Evolutionary conservation across 257 asterid species (phyloP), one percentile per base, ranked within the genome.

Genomic region (Knoxia roxburghii): DNA sequence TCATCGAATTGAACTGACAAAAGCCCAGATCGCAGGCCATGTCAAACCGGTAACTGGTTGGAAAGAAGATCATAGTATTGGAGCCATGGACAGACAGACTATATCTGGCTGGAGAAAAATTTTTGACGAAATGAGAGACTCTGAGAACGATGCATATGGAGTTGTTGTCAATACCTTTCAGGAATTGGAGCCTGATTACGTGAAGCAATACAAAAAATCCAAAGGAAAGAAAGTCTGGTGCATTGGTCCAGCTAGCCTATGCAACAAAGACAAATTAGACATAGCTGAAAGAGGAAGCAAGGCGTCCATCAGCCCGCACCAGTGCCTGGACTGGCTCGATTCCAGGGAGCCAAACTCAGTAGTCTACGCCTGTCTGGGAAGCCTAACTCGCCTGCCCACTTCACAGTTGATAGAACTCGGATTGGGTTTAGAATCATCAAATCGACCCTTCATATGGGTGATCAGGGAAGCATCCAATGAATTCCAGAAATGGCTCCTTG

Each of bases 341-440:
- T 76, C 71, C 0, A 61, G 41, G 4, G 71, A 69, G 13, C 39
- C 79, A 1, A 32, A 61, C 69, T 82, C 87, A 0, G 88, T 80
- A 1, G 12, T 88, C 4, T 88, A 77, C 48, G 83, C 30, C 9
- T 81, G 92, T 58, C 75, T 85, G 5, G 95, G 95, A 32, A 85
- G 86, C 78, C 23, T 84, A 39, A 59, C 85, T 6, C 69, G 78
- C 18, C 26, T 84, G 13, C 65, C 78, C 8, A 50, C 74, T 4
- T 17, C 75, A 6, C 91, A 85, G 40, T 43, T 77, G 72, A 72
- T 74, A 20, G 84, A 83, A 57, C 79, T 85, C 3, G 91, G 82
- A 26, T 61, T 73, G 21, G 91, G 81, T 21, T 27, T 83, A 40
- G 91, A 83, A 66, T 70, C 73, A 8, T 77, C 85, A 0, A 74